Conservation (phyloP, 2,329 filamentous ascomycete species). For the Chaetothyriales sp. region DNA sequence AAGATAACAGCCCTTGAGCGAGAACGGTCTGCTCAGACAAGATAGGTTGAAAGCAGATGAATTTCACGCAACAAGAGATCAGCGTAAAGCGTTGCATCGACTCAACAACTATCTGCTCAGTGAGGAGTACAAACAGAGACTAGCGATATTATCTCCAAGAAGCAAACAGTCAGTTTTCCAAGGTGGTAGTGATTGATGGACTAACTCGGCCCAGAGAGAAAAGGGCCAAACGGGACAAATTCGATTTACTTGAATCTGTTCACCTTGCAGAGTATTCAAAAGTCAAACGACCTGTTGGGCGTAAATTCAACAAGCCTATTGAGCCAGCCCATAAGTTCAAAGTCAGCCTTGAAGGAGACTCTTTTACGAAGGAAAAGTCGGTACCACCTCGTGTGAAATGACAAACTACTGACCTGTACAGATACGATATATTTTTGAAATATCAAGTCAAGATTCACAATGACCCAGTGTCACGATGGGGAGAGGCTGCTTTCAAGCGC, state of each 20-base stretch:
- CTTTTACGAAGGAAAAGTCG: constrained; percentile 32
- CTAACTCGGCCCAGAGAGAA: constrained; percentile 4
- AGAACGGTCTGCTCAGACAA: constrained; percentile 4
- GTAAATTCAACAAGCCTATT: constrained; percentile 28
- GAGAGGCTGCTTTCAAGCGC: constrained; percentile 29
- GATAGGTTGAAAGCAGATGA: constrained; percentile 27
- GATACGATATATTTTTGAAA: constrained; percentile 31
- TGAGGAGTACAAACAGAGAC: constrained; percentile 32
- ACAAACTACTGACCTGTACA: constrained; percentile 9
- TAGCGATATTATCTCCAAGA: constrained; percentile 30
- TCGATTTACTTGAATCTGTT: constrained; percentile 28
- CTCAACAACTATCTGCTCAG: constrained; percentile 35
- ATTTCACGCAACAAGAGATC: constrained; percentile 31
- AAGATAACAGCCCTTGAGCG: neutral
- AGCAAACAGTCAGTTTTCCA: constrained; percentile 26
- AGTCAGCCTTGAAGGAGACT: constrained; percentile 33
- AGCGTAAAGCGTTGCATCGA: constrained; percentile 33
- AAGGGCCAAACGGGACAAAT: constrained; percentile 24
- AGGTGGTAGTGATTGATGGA: neutral
- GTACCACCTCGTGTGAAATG: constrained; percentile 4
- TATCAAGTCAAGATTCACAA: constrained; percentile 34
- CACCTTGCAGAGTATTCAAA: constrained; percentile 31
- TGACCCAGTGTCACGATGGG: constrained; percentile 30
- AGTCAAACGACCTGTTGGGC: constrained; percentile 30
- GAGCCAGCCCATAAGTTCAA: constrained; percentile 36